Conservation (phyloP, 1,284 basidiomycete genomes). For the Ustilago lituana region DNA sequence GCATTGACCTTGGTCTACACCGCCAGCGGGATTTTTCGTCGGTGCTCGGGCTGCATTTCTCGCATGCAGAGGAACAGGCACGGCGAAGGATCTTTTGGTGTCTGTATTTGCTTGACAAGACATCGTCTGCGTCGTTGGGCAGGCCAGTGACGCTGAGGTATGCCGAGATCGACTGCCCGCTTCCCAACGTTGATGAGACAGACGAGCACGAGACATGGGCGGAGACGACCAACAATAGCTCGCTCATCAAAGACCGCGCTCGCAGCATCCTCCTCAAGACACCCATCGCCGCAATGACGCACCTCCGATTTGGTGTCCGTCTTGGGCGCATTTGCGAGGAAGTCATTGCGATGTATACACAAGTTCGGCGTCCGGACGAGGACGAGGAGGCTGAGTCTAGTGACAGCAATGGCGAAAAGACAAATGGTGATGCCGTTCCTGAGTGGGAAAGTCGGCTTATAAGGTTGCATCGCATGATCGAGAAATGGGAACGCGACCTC, state of each 20-base stretch:
- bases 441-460: constrained; percentile 35
- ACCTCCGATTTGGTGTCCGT: constrained; percentile 29
- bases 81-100: constrained; percentile 52
- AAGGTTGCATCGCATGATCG: constrained; percentile 27
- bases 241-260: constrained; percentile 36
- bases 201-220: constrained; percentile 53
- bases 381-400: constrained; percentile 8
- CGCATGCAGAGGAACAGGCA: constrained; percentile 49
- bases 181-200: constrained; percentile 44
- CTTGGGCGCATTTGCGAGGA: constrained; percentile 46
- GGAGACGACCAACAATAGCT: constrained; percentile 45
- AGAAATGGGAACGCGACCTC: constrained; percentile 32
- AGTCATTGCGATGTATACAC: constrained; percentile 52
- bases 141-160: constrained; percentile 50
- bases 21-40: constrained; percentile 40
- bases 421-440: constrained; percentile 4
- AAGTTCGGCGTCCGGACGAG: constrained; percentile 19
- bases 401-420: background rate
- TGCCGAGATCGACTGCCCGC: constrained; percentile 57
- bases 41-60: constrained; percentile 39
- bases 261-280: constrained; percentile 40
- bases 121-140: constrained; percentile 46
- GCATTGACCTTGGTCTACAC: constrained; percentile 55
- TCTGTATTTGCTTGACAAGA: constrained; percentile 55
- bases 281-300: constrained; percentile 39